These are phyloP conservation scores for Lavandula angustifolia DNA, from an alignment of 257 asterid genomes.

Conservation along the genomic window DNA sequence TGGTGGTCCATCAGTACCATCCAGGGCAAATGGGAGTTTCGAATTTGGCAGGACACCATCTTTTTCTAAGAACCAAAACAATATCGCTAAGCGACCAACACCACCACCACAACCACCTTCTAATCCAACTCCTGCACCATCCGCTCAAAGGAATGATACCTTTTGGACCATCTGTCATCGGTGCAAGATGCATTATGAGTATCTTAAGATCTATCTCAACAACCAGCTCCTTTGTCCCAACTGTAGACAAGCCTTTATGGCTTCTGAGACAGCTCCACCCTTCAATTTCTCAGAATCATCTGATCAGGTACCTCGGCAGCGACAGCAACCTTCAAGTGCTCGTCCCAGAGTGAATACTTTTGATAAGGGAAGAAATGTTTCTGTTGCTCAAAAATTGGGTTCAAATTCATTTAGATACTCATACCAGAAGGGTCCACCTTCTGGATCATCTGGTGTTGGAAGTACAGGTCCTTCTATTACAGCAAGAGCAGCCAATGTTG, in stretches of 20 bases:
- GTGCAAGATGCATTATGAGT: slow-evolving; percentile 30
- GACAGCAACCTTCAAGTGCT: slow-evolving; percentile 14
- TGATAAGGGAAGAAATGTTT: slow-evolving; percentile 36
- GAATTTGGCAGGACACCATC: slow-evolving; percentile 19
- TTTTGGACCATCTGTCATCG: slow-evolving; percentile 36
- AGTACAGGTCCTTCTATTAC: slow-evolving; percentile 51
- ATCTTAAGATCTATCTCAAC: slow-evolving; percentile 24
- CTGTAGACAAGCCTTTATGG: slow-evolving; percentile 27
- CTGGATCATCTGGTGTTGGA: slow-evolving; percentile 38
- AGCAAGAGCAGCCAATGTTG: slow-evolving; percentile 53
- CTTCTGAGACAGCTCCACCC: slow-evolving; percentile 28
- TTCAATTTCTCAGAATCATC: slow-evolving; percentile 19
- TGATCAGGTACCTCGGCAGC: slow-evolving; percentile 22
- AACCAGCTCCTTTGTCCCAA: slow-evolving; percentile 28
- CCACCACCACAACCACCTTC: slow-evolving; percentile 18
- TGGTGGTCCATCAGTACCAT: slow-evolving; percentile 49
- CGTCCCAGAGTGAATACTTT: slow-evolving; percentile 25
- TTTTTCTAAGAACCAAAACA: slow-evolving; percentile 11
- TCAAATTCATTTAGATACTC: slow-evolving; percentile 24
- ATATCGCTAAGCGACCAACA: background rate
- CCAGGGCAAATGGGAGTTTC: slow-evolving; percentile 24
- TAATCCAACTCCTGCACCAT: slow-evolving; percentile 11
- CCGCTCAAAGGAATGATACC: slow-evolving; percentile 23
- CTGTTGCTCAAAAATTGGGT: slow-evolving; percentile 41
- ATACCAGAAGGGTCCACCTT: slow-evolving; percentile 34